Base-by-base conservation (phyloP, 768 basidiomycete species). In the Amanita pseudoporphyria region DNA sequence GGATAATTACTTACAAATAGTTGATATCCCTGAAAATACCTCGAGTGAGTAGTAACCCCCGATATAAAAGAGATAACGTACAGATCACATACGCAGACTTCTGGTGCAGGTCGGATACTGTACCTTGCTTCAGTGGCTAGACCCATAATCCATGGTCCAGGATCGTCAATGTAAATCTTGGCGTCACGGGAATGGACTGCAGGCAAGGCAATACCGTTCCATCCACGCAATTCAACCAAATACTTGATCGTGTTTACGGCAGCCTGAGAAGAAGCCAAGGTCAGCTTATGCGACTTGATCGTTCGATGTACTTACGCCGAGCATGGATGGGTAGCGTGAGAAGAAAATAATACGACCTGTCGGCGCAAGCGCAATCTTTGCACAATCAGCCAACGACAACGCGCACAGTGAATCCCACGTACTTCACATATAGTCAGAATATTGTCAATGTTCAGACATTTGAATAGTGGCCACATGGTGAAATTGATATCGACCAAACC, bases 381-480 rank as follows among this genome's bases (percentile, higher is more conserved):
- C 19, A 18, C 22, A 7, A 32, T 32, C 24, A 40, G 31, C 22
- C 18, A 10, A n/a, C n/a, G 1, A 18, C 31, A 10, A n/a, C n/a
- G 9, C 12, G 13, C 36, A 9, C 32, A 26, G 33, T 28, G 9
- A 41, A 31, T 31, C 14, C 13, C 26, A 33, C 24, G 19, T 57
- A 87, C 87, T 76, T 98, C 94, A 60, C 90, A 91, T 50, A 90
- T 84, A 6, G 89, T 92, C 53, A 98, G 68, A 53, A 98, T 87
- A 57, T 95, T 93, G 62, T 96, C 94, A 49, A 95, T 80, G 58
- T 91, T 92, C 52, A 97, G 66, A 52, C 85, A 86, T 62, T 92
- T 87, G 74, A 97, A 96, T 44, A 98, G 62, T 1, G 94, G 94
- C 91, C 92, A 98, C 79, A 96, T 88, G 33, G 91, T 92, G 61